These are phyloP conservation scores for button mushroom (Agaricus bisporus) DNA, from an alignment of 768 basidiomycete species.

Conservation along the genomic window DNA sequence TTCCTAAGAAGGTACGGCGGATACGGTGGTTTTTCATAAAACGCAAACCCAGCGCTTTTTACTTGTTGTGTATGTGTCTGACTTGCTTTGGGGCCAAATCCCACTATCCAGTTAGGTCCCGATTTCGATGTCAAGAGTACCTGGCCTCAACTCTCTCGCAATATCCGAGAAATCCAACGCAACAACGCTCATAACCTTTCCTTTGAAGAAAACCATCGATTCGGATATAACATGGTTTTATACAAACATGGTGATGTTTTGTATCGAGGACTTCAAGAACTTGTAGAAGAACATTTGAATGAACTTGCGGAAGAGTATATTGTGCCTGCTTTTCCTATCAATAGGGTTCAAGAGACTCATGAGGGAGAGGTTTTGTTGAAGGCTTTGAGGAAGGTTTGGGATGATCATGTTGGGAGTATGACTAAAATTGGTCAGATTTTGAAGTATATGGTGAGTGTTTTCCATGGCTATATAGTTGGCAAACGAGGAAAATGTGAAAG, in stretches of 20 bases:
- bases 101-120: constrained; percentile 53
- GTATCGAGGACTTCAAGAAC: constrained; percentile 76
- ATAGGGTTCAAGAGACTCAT: constrained; percentile 64
- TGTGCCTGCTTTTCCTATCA: constrained; percentile 73
- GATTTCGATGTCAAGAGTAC: constrained; percentile 78
- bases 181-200: constrained; percentile 82
- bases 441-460: constrained; percentile 83
- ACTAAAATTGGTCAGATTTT: constrained; percentile 82
- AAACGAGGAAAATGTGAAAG: too few relatives aligned
- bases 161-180: constrained; percentile 92
- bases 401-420: constrained; percentile 89
- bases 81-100: background rate
- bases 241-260: constrained; percentile 78
- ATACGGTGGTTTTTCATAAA: background rate
- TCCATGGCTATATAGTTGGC: too few relatives aligned
- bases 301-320: constrained; percentile 70
- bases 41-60: too few relatives aligned
- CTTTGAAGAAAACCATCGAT: constrained; percentile 83
- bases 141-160: constrained; percentile 73
- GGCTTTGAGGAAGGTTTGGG: constrained; percentile 82
- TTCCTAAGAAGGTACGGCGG: constrained; percentile 40
- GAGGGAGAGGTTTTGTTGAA: constrained; percentile 85
- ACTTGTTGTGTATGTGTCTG: too few relatives aligned
- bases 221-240: constrained; percentile 91
- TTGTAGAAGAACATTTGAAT: constrained; percentile 81